Percentiles rank a stretch among this genome's conserved stretches.
Evolutionary conservation across 2,329 filamentous ascomycete species (phyloP).

Genomic region (Neopestalotiopsis sp.): DNA sequence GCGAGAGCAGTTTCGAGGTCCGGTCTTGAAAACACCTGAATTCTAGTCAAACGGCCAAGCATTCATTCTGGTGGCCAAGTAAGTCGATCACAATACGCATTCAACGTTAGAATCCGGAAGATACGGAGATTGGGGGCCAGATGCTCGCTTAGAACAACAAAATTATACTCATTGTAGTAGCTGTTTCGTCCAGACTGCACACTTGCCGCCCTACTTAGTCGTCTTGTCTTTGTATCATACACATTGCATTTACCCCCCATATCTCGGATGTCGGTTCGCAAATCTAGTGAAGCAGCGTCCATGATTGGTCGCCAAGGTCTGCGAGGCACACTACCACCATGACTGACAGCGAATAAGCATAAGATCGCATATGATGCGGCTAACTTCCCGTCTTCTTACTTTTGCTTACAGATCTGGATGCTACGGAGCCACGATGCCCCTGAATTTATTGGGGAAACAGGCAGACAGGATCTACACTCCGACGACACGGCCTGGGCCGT

Average conservation of each 20-base stretch:
- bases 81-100: background rate
- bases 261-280: slow-evolving; percentile 9
- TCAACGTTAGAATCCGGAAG: background rate
- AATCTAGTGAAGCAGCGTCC: background rate
- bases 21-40: slow-evolving; percentile 29
- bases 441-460: background rate
- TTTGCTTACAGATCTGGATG: background rate
- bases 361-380: background rate
- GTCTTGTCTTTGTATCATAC: background rate
- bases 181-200: background rate
- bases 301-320: background rate
- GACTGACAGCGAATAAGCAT: background rate
- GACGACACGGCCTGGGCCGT: slow-evolving; percentile 10
- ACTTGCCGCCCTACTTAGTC: background rate
- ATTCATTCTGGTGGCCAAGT: background rate
- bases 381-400: background rate
- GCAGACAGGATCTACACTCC: background rate
- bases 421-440: background rate
- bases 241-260: background rate
- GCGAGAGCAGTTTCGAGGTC: slow-evolving; percentile 71
- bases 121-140: background rate
- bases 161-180: background rate
- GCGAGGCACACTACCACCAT: background rate
- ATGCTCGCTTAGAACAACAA: background rate
- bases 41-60: background rate